Conservation (phyloP, 164 flowering plant species). For the Stephania japonica region DNA sequence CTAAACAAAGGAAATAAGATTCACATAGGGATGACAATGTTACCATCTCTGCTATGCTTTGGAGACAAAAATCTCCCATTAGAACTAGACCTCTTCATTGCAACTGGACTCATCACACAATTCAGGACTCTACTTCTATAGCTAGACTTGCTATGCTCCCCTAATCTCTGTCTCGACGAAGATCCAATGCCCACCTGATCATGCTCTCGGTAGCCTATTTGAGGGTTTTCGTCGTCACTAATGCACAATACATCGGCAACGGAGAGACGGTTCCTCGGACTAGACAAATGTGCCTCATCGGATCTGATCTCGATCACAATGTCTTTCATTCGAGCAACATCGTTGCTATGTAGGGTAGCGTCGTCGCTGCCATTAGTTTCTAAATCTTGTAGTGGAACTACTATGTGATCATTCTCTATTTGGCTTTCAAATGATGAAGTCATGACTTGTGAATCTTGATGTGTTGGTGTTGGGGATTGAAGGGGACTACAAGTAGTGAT, state of each 20-base stretch:
- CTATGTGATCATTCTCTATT: slow-evolving; percentile 15
- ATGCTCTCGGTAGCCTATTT: neutral
- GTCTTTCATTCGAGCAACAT: slow-evolving; percentile 12
- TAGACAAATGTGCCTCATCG: slow-evolving; percentile 33
- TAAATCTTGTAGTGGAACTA: slow-evolving; percentile 5
- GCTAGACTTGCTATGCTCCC: slow-evolving; percentile 24
- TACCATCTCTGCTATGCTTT: slow-evolving; percentile 32
- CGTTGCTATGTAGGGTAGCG: slow-evolving; percentile 10
- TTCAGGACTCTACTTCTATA: slow-evolving; percentile 29
- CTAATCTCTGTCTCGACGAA: slow-evolving; percentile 22
- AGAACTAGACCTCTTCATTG: slow-evolving; percentile 65
- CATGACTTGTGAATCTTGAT: slow-evolving; percentile 8
- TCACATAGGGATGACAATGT: slow-evolving; percentile 3
- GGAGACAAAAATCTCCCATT: slow-evolving; percentile 52
- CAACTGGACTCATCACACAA: slow-evolving; percentile 30
- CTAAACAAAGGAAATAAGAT: neutral
- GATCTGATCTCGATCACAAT: slow-evolving; percentile 37
- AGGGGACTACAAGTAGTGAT: slow-evolving; percentile 16
- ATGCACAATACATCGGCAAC: slow-evolving; percentile 42
- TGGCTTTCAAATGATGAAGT: slow-evolving; percentile 15
- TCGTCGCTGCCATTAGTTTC: slow-evolving; percentile 6
- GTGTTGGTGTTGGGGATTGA: slow-evolving; percentile 18
- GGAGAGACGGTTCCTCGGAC: slow-evolving; percentile 23
- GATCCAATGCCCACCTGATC: slow-evolving; percentile 20
- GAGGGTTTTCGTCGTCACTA: slow-evolving; percentile 20